A percentile compares a stretch with the other conserved stretches of the same genome.
These are phyloP conservation scores for Penicillium expansum DNA, from an alignment of 2,329 filamentous ascomycete species.

Conservation along the genomic window DNA sequence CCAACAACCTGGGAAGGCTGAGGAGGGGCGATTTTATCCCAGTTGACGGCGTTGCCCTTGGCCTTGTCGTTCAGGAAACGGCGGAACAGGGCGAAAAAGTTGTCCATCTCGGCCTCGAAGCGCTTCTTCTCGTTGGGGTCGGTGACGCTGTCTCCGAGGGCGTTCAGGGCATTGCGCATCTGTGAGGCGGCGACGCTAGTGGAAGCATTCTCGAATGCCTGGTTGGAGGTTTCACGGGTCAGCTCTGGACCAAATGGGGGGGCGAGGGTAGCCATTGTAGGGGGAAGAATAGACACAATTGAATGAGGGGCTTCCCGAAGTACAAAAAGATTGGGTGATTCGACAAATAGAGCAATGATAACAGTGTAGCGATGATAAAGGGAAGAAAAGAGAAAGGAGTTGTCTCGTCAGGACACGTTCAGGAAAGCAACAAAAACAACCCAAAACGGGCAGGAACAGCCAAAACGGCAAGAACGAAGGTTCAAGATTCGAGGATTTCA, in stretches of 20 bases:
- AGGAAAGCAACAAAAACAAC: background rate
- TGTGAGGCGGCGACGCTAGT: constrained; percentile 97
- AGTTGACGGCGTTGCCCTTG: constrained; percentile 93
- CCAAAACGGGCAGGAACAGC: background rate
- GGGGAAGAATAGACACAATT: background rate
- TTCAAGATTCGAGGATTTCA: background rate
- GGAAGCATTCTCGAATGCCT: constrained; percentile 99
- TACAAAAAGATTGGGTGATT: background rate
- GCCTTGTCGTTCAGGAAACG: constrained; percentile 98
- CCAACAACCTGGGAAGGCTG: constrained; percentile 91
- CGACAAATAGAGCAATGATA: background rate
- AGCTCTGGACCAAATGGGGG: constrained; percentile 3
- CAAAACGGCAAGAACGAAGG: background rate
- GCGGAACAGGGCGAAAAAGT: constrained; percentile 99
- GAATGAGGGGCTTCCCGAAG: background rate
- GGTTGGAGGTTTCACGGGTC: constrained; percentile 16
- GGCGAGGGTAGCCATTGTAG: constrained; percentile 1
- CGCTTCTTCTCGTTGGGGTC: constrained; percentile 72
- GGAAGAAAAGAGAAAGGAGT: background rate
- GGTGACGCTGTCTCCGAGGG: constrained; percentile 82
- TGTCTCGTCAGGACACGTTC: background rate
- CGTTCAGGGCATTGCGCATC: constrained; percentile 97
- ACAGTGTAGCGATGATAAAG: background rate
- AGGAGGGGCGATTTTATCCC: constrained; percentile 93
- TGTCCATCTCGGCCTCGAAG: constrained; percentile 99